phyloP scores from a whole-genome alignment of 2,329 filamentous ascomycete species.

The Sclerotinia glacialis region DNA sequence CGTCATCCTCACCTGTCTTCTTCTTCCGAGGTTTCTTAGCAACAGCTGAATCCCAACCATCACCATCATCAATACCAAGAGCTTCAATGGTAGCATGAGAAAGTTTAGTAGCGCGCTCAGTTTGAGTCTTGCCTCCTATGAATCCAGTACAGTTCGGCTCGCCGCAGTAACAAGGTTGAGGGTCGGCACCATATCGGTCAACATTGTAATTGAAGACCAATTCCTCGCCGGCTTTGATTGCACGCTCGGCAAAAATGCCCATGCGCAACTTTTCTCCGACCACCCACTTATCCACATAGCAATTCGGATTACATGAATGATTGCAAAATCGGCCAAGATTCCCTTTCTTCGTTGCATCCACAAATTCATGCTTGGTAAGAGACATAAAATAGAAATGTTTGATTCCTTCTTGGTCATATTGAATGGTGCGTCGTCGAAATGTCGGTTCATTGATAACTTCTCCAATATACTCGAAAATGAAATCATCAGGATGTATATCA shows the following conservation, averaged over 20 bases:
- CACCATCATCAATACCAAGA: constrained; percentile 87
- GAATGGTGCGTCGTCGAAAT: constrained; percentile 84
- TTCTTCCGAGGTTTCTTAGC: constrained; percentile 91
- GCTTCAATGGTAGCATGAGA: constrained; percentile 89
- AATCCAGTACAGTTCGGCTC: constrained; percentile 94
- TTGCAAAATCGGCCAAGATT: constrained; percentile 98
- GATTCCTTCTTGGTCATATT: constrained; percentile 94
- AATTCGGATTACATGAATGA: constrained; percentile 98
- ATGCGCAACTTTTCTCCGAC: constrained; percentile 96
- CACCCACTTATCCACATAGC: constrained; percentile 99
- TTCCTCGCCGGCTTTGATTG: constrained; percentile 85
- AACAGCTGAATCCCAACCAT: constrained; percentile 87
- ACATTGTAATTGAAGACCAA: constrained; percentile 99
- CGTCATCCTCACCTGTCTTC: constrained; percentile 85
- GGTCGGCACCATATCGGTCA: constrained; percentile 93
- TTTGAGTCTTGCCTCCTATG: constrained; percentile 97
- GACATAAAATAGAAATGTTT: constrained; percentile 99
- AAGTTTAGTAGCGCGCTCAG: constrained; percentile 88
- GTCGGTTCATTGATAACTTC: constrained; percentile 93
- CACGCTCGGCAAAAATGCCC: constrained; percentile 92
- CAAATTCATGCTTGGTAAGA: constrained; percentile 90
- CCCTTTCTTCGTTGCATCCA: constrained; percentile 94
- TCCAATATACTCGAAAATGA: constrained; percentile 97
- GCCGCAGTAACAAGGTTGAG: constrained; percentile 93
- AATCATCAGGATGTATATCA: constrained; percentile 77